Evolutionary conservation across 805 yeast species (phyloP), one percentile per base, ranked within the genome.

Genomic region (Sugiyamaella boreocaroliniensis): DNA sequence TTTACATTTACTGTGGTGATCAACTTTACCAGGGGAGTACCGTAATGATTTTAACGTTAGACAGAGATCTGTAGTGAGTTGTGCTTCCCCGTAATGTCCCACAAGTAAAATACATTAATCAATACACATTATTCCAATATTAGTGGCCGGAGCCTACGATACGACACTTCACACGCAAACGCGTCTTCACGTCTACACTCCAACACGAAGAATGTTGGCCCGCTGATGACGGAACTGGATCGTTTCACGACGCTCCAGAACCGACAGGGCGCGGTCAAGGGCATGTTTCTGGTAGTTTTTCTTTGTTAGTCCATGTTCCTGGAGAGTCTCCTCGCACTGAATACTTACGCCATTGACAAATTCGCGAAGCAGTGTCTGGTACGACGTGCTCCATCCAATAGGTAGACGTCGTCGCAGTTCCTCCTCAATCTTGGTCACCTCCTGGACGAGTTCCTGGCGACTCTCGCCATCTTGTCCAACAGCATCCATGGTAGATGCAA

Each of bases 401-500:
- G 98, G 97, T 58, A 93, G 76, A 68, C 98, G 81, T 69, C 93
- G 82, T 68, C 89, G 82, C 60, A 93, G 77, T 67, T 89, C 96
- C 47, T 79, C 82, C 65, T 90, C 97, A 51, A 93, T 87, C 62
- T 76, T 77, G 58, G 80, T 78, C 45, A 92, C 89, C 64, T 90
- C 93, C 40, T 78, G 78, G 46, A 81, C 77, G 54, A 83, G 72
- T 53, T 82, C 82, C 37, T 82, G 80, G 55, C 81, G 80, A 4
- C 79, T 72, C 48, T 66, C 71, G 16, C 77, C 77, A 52, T 76
- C 79, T 64, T 82, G 84, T 46, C 77, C 80, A 10, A 88, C 92
- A 0, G 99, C 99, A 65, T 90, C 90, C 95, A 93, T 89, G 0
- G 99, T 93, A 1, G 99, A 93, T 0, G 99, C 97, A 55, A 87